Percentiles rank a stretch among this genome's conserved stretches.
phyloP scores from a whole-genome alignment of 352 stramenopile species.

The Pythium brassicae region DNA sequence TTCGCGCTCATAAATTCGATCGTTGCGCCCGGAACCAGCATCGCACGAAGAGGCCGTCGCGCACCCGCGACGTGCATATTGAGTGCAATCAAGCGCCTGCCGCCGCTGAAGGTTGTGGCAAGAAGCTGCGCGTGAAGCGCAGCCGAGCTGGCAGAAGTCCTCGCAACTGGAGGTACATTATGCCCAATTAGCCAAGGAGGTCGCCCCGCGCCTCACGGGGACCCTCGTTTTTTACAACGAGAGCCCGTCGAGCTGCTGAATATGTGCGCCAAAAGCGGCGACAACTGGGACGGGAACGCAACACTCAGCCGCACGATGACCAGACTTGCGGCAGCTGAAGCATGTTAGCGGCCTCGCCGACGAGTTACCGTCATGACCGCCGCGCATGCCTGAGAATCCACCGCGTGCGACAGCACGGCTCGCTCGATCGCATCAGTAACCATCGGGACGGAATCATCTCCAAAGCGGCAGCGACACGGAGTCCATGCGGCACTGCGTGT shows the following conservation, averaged over 20 bases:
- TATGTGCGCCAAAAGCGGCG: background rate
- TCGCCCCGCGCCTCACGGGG: no score
- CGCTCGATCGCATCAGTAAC: no score
- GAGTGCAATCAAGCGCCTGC: slow-evolving; percentile 14
- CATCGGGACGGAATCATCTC: no score
- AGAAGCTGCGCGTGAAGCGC: slow-evolving; percentile 2
- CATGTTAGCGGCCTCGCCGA: no score
- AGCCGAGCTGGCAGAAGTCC: background rate
- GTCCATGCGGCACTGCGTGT: no score
- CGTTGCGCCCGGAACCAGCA: background rate
- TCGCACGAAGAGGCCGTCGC: background rate
- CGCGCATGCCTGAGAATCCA: no score
- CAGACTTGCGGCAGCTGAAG: background rate
- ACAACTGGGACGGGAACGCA: slow-evolving; percentile 5
- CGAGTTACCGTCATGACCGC: no score
- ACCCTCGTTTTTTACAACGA: background rate
- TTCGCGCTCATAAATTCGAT: background rate
- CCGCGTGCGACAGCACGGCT: no score
- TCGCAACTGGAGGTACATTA: background rate
- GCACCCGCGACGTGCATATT: slow-evolving; percentile 15
- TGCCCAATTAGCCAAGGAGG: no score
- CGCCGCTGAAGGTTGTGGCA: slow-evolving; percentile 14
- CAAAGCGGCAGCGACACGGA: no score
- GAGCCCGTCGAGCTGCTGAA: no score
- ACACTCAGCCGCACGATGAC: background rate